phyloP scores from a whole-genome alignment of 768 basidiomycete genomes.

The Pluteus cervinus region DNA sequence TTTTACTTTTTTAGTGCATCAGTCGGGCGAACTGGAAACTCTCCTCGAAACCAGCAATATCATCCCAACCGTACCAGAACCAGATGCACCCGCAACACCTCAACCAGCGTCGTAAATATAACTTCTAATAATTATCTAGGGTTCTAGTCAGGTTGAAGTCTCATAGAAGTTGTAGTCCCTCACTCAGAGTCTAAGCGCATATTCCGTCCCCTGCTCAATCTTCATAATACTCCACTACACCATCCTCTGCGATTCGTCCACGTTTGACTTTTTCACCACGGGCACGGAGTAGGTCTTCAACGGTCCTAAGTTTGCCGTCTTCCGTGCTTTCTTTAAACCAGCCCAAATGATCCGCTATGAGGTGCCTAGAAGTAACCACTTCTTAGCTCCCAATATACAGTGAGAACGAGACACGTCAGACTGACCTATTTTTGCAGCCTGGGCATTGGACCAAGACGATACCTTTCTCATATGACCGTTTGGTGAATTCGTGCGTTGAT shows the following conservation, averaged over 20 bases:
- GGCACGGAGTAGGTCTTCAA: conserved; percentile 76
- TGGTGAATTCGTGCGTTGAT: conserved; percentile 85
- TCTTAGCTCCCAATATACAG: not conserved
- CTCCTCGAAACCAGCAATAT: conserved; percentile 69
- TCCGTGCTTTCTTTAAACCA: conserved; percentile 87
- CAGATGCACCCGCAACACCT: too few relatives aligned
- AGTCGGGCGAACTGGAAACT: conserved; percentile 87
- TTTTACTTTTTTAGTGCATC: conserved; percentile 67
- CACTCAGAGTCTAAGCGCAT: too few relatives aligned
- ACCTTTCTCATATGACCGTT: conserved; percentile 78
- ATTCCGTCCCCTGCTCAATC: too few relatives aligned
- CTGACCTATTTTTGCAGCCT: conserved; percentile 80
- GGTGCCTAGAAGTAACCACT: conserved; percentile 41
- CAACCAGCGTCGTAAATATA: too few relatives aligned
- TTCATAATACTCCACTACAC: conserved; percentile 58
- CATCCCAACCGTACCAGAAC: conserved; percentile 44
- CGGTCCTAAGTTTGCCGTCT: conserved; percentile 64
- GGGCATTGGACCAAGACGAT: conserved; percentile 93
- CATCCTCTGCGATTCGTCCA: conserved; percentile 41
- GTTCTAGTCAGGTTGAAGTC: too few relatives aligned
- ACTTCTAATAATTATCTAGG: too few relatives aligned
- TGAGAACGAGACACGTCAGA: conserved; percentile 9
- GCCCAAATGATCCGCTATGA: conserved; percentile 86
- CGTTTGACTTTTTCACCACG: conserved; percentile 72
- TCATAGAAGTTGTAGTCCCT: too few relatives aligned